Evolutionary conservation across 352 stramenopile genomes (phyloP), one percentile per base, ranked within the genome.

Genomic region (Pythium biforme): DNA sequence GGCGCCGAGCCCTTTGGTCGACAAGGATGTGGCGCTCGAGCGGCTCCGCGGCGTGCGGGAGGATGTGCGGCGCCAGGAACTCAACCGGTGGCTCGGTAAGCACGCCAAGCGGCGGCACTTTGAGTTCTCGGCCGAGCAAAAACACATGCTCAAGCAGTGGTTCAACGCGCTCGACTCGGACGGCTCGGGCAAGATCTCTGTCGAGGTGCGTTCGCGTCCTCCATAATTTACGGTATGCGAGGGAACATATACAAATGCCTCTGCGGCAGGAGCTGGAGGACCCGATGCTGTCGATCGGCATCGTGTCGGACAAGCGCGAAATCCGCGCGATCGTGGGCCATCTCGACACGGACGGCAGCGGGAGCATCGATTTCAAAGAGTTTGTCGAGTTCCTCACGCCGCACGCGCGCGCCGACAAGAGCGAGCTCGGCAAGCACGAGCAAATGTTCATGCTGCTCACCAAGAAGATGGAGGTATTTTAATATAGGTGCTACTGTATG

Each of bases 391-490:
- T 90, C 41, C 69, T 92, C 23, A 92, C 81, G 27, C 83, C 83
- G 17, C 77, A 88, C 34, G 27, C 70, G 8, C 76, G 73, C 14
- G 59, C 68, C 33, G 76, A 76, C 58, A 79, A 77, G 33, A 70
- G 62, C 14, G 77, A 64, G 19, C 56, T 79, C 14, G 73, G 81
- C 47, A 89, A 88, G 37, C 76, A 88, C 40, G 79, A 88, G 47
- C 56, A 73, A 31, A 89, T 88, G 76, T 92, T 92, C 43, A 74
- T 80, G 43, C 77, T 86, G 50, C 73, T 92, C 11, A 92, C 82
- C 6, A 76, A 88, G 61, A 90, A 89, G 55, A 92, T 92, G 83
- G 81, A 89, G 76, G 77, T 87, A 55, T 40, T n/a, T n/a, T n/a
- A n/a, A n/a, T n/a, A n/a, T n/a, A n/a, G n/a, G n/a, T n/a, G n/a